A percentile compares a stretch with the other conserved stretches of the same genome.
Conservation (phyloP, 176 grass and related monocot genomes). For the Oryza glumipatula region DNA sequence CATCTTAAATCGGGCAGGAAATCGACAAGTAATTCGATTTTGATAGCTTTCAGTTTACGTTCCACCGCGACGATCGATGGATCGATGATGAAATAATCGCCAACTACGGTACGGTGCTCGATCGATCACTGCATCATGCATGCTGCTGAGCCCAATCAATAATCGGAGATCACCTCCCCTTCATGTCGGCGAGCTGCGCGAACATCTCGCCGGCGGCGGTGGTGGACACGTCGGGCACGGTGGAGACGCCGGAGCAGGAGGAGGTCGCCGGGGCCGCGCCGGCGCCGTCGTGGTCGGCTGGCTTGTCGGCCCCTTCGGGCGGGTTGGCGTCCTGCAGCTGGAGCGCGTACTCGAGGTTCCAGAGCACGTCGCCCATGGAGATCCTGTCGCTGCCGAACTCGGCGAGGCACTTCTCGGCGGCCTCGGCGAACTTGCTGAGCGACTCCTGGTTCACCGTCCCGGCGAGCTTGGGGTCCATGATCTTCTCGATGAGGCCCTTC, state of each 20-base stretch:
- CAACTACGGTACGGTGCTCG: slow-evolving; percentile 7
- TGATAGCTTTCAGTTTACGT: neutral
- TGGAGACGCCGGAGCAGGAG: neutral
- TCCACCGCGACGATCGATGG: neutral
- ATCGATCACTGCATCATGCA: neutral
- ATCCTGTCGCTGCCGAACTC: slow-evolving; percentile 75
- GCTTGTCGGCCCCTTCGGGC: slow-evolving; percentile 32
- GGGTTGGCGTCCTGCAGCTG: slow-evolving; percentile 85
- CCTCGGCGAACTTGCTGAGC: slow-evolving; percentile 82
- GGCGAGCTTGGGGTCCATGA: slow-evolving; percentile 82
- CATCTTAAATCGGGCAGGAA: neutral
- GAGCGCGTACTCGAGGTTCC: slow-evolving; percentile 96
- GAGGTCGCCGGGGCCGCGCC: neutral
- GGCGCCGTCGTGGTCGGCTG: neutral
- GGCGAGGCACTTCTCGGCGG: slow-evolving; percentile 84
- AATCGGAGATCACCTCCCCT: slow-evolving; percentile 60
- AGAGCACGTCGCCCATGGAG: slow-evolving; percentile 95
- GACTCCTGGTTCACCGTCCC: slow-evolving; percentile 88
- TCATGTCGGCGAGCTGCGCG: slow-evolving; percentile 67
- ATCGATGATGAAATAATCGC: neutral
- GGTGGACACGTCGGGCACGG: slow-evolving; percentile 58
- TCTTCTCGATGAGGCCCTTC: slow-evolving; percentile 93
- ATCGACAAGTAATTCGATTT: neutral
- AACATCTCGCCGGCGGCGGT: slow-evolving; percentile 68
- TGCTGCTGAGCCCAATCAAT: no score